Evolutionary conservation across 371 early-diverging fungal genomes (phyloP).

Genomic region (Chytridiales sp.): DNA sequence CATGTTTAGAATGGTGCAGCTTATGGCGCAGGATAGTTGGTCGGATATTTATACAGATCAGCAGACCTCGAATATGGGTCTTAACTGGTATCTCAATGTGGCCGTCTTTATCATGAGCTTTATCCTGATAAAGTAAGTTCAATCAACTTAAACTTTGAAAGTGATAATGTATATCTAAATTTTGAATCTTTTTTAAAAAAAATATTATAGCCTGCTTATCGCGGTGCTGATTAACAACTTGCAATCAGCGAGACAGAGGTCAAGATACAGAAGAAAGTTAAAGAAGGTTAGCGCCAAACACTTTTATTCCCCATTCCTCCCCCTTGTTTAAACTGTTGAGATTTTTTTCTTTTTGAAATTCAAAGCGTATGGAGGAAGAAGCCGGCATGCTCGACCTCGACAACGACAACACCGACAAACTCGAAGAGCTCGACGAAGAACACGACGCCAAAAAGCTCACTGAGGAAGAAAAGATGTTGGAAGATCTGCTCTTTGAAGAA

Average conservation of each 20-base stretch:
- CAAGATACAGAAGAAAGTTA: constrained; percentile 2
- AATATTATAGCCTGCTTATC: constrained; percentile 27
- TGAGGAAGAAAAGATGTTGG: constrained; percentile 8
- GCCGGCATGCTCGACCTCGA: not conserved
- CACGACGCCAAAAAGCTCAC: not conserved
- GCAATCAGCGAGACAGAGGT: constrained; percentile 19
- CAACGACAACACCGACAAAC: not conserved
- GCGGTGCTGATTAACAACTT: constrained; percentile 43
- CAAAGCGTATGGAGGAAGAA: not conserved
- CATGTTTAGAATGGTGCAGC: constrained; percentile 28
- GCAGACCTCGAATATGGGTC: not conserved
- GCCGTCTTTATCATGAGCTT: constrained; percentile 3
- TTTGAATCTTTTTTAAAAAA: not conserved
- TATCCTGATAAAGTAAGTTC: constrained; percentile 13
- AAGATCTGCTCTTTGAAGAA: constrained; percentile 22
- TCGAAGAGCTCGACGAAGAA: not conserved
- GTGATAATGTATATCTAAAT: not conserved
- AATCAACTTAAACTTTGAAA: no score
- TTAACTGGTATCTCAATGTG: constrained; percentile 7
- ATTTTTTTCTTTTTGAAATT: not conserved
- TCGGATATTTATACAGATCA: constrained; percentile 25
- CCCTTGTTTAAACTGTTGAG: not conserved
- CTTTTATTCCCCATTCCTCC: not conserved
- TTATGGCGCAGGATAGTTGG: constrained; percentile 37
- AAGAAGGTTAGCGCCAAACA: not conserved